These are phyloP conservation scores for Parastagonospora avenae DNA, from an alignment of 2,329 filamentous ascomycete species.

Conservation along the genomic window DNA sequence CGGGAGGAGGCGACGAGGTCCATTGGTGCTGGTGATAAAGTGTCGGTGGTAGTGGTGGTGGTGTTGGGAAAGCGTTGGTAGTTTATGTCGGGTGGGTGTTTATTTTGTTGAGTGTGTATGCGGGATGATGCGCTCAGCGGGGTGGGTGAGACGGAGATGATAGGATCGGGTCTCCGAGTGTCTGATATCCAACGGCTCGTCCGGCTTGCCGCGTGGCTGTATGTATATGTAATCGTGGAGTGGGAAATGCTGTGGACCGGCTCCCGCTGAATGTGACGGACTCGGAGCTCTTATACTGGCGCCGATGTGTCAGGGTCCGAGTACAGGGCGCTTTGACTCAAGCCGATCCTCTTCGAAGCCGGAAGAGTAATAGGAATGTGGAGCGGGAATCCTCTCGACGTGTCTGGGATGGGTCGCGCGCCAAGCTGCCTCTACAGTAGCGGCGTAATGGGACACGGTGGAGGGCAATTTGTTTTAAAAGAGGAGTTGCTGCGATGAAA, in stretches of 20 bases:
- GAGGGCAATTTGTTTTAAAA: slow-evolving; percentile 27
- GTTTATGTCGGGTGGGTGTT: background rate
- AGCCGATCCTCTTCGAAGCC: slow-evolving; percentile 2
- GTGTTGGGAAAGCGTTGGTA: background rate
- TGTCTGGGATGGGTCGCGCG: slow-evolving; percentile 14
- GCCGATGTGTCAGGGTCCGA: no score
- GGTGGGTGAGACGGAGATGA: no score
- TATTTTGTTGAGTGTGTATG: background rate
- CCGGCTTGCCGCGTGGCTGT: no score
- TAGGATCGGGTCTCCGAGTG: no score
- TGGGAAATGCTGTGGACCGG: no score
- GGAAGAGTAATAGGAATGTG: slow-evolving; percentile 5
- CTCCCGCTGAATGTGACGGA: background rate
- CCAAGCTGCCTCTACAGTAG: slow-evolving; percentile 10
- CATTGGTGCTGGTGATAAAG: slow-evolving; percentile 13
- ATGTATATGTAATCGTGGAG: no score
- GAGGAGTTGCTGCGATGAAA: slow-evolving; percentile 26
- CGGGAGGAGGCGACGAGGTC: slow-evolving; percentile 39
- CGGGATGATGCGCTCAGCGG: background rate
- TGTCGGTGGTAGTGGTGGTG: slow-evolving; percentile 11
- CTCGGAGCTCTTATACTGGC: no score
- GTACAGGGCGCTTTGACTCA: background rate
- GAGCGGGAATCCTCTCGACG: slow-evolving; percentile 2
- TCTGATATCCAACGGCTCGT: no score
- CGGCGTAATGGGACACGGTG: slow-evolving; percentile 7